Evolutionary conservation across 202 grass and related monocot genomes (phyloP).

Genomic region (Zoysia matrella): DNA sequence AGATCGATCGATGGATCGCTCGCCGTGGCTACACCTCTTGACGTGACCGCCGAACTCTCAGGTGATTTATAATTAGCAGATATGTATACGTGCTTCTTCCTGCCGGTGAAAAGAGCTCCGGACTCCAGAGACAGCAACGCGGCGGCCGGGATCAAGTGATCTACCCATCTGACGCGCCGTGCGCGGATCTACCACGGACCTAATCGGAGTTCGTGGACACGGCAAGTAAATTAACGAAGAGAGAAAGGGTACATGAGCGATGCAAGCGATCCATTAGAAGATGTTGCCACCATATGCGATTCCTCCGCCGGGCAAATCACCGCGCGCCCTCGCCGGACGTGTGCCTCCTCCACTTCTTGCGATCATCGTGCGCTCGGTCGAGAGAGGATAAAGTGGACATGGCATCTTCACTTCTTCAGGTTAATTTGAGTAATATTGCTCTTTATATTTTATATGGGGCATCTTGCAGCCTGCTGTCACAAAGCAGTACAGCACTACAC

Average conservation of each 20-base stretch:
- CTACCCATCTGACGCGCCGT: background rate
- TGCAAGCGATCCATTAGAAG: conserved; percentile 5
- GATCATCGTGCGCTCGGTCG: background rate
- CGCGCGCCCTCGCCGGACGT: background rate
- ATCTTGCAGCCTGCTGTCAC: background rate
- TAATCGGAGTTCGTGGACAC: conserved; percentile 32
- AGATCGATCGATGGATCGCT: background rate
- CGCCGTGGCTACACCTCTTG: conserved; percentile 44
- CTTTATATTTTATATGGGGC: too few species aligned
- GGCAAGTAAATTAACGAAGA: background rate
- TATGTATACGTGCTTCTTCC: background rate
- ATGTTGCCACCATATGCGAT: conserved; percentile 30
- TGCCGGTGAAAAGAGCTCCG: conserved; percentile 40
- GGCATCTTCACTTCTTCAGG: background rate
- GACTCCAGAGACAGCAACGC: background rate
- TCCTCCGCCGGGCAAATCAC: conserved; percentile 2
- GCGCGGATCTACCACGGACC: conserved; percentile 47
- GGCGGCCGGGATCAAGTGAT: conserved; percentile 36
- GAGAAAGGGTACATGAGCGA: background rate
- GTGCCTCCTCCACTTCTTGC: background rate
- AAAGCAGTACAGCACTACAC: conserved; percentile 9
- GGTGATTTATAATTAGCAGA: background rate
- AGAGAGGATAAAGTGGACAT: conserved; percentile 6
- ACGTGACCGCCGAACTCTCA: conserved; percentile 47
- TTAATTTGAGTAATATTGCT: background rate